A percentile compares a stretch with the other conserved stretches of the same genome.
Evolutionary conservation across 1,284 basidiomycete genomes (phyloP).

Genomic region (Dichomitus squalens): DNA sequence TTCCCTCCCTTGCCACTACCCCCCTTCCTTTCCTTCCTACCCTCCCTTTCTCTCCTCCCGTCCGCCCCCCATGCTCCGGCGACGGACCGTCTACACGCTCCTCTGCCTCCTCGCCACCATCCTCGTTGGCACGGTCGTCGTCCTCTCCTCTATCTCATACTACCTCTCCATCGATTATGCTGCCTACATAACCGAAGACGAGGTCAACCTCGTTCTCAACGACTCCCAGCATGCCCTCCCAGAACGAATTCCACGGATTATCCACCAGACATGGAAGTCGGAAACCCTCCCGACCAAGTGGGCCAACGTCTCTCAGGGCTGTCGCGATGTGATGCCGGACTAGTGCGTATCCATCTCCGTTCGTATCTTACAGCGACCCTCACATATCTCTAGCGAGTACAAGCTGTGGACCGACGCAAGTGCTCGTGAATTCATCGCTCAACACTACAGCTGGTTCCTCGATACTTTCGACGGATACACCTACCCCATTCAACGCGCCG

Average conservation of each 20-base stretch:
- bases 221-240: conserved; percentile 49
- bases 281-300: conserved; percentile 85
- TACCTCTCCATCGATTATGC: conserved; percentile 84
- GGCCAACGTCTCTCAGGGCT: conserved; percentile 78
- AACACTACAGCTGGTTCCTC: conserved; percentile 91
- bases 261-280: conserved; percentile 99
- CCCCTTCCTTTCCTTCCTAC: conserved; percentile 23
- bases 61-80: conserved; percentile 39
- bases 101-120: conserved; percentile 83
- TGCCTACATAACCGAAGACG: conserved; percentile 80
- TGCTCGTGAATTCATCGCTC: conserved; percentile 88
- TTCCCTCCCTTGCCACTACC: conserved; percentile 8
- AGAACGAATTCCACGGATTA: conserved; percentile 87
- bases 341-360: conserved; percentile 66
- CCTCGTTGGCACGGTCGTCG: conserved; percentile 88
- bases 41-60: conserved; percentile 19
- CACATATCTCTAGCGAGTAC: conserved; percentile 69
- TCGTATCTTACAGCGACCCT: conserved; percentile 15
- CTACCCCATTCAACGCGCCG: conserved; percentile 95
- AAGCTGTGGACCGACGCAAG: conserved; percentile 96
- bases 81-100: conserved; percentile 67
- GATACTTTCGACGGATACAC: conserved; percentile 91
- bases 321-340: conserved; percentile 90
- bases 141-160: conserved; percentile 88
- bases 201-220: conserved; percentile 73